Evolutionary conservation across 2,329 filamentous ascomycete species (phyloP).

Genomic region (Xylaria sp.): DNA sequence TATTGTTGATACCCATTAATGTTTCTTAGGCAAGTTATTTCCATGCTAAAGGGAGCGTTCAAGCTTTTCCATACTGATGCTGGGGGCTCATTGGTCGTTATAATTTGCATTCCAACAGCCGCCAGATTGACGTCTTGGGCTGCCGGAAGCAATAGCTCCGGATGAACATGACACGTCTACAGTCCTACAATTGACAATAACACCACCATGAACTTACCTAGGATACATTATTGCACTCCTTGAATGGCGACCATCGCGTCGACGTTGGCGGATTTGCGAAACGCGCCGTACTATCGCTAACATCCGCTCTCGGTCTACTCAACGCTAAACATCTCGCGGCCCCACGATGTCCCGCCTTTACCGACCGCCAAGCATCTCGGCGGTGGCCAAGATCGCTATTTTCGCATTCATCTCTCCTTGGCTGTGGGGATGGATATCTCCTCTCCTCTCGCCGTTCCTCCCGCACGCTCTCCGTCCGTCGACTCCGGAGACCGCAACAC

Average conservation of each 20-base stretch:
- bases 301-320: conserved; percentile 6
- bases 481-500: conserved; percentile 6
- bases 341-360: conserved; percentile 31
- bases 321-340: conserved; percentile 1
- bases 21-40: conserved; percentile 2
- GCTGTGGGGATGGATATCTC: conserved; percentile 28
- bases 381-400: conserved; percentile 34
- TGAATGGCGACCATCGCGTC: conserved; percentile 14
- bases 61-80: conserved; percentile 1
- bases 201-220: conserved; percentile 9
- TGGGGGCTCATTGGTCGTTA: conserved; percentile 3
- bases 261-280: conserved; percentile 19
- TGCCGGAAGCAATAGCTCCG: conserved; percentile 37
- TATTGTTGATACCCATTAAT: background rate
- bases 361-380: conserved; percentile 36
- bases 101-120: conserved; percentile 12
- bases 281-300: conserved; percentile 3
- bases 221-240: conserved; percentile 4
- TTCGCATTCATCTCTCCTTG: conserved; percentile 38
- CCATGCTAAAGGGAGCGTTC: background rate
- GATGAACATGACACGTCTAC: conserved; percentile 29
- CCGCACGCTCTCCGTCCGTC: conserved; percentile 31
- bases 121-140: conserved; percentile 15
- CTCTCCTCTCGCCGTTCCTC: conserved; percentile 31
- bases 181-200: conserved; percentile 2